Base-by-base conservation (phyloP, 2,329 filamentous ascomycete species). In the Colletotrichum lindemuthianum region DNA sequence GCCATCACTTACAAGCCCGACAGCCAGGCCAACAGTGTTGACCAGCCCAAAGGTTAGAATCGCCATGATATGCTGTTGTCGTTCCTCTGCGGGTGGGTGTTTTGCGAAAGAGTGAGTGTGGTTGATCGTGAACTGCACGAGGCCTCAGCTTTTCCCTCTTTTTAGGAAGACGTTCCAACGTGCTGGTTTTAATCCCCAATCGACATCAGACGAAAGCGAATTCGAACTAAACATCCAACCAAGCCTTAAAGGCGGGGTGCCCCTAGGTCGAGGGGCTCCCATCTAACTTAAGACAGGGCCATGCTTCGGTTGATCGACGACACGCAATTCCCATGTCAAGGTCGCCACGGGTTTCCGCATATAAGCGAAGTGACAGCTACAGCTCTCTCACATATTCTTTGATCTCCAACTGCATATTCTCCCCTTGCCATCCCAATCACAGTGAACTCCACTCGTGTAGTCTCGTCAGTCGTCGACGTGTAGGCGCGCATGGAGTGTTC, bases 161-260 rank as follows among this genome's bases (percentile, higher is more conserved):
- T n/a, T 6, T 10, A 13, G 10, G 8, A 55, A 44, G 33, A n/a
- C 49, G 34, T 64, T 33, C 50, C 50, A 33, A 44, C 50, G 33
- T 34, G 57, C 44, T 45, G 56, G 50, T 55, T 51, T 51, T 60
- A 43, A 45, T 37, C 24, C 2, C 16, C 4, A 24, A 24, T 5
- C 24, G 11, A 45, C 45, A 55, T 51, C 50, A 65, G 39, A 60
- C 40, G 55, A 59, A 37, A 52, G 48, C 54, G 55, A 63, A 36
- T 36, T 41, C 34, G 60, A 59, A 32, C 13, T 34, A 9, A 36
- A 34, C 43, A 47, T 63, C 54, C 39, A 63, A 52, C 54, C 39
- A 63, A 52, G 54, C 52, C 45, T 61, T 34, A 37, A 57, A 47
- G 59, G 59, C 45, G 47, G 59, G 52, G 52, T 13, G 16, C 7